Base-by-base conservation (phyloP, 176 grass and related monocot species). In the Luzula sylvatica region DNA sequence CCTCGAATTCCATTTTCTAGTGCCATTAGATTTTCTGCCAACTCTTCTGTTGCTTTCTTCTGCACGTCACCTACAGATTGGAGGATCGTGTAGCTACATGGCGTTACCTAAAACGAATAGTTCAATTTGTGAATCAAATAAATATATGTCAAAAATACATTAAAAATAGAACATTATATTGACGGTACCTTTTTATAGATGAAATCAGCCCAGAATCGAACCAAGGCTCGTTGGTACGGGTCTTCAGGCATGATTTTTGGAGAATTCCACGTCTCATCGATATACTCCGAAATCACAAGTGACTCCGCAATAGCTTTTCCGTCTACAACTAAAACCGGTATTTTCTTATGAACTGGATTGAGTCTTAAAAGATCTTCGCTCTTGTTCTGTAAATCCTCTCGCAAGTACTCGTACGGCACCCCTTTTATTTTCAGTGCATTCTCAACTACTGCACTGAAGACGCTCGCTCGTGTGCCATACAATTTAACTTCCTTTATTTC, bases 381-480 rank as follows among this genome's bases (percentile, higher is more conserved):
- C 67, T 77, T 83, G 54, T 46, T 2, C 6, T 65, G n/a, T 38
- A 76, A 48, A 49, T 73, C 72, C 55, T 83, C 73, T 51, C 72
- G 60, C 23, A 39, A 48, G 61, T 68, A 83, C 60, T 83, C 68
- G 23, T 55, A 57, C 9, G 1, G n/a, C 15, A 77, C 52, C 41
- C 67, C 54, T 60, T 72, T 83, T 23, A 77, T 65, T 20, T 48
- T 57, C 20, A 68, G 67, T 7, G 61, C 55, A 46, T 58, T 69
- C 18, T 6, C 26, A 49, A 17, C 61, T 32, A 3, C 5, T 3
- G 3, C 3, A 3, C 3, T 4, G 8, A 32, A 32, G 29, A 8
- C 5, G 8, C 29, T 32, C 3, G 29, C 29, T 8, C 29, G 8
- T 8, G 8, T 32, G 3, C 29, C 29, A 3, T 4, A 8, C 29